Percentiles rank a stretch among this genome's conserved stretches.
Conservation (phyloP, 129 eudicot genomes). For the Arctium lappa region DNA sequence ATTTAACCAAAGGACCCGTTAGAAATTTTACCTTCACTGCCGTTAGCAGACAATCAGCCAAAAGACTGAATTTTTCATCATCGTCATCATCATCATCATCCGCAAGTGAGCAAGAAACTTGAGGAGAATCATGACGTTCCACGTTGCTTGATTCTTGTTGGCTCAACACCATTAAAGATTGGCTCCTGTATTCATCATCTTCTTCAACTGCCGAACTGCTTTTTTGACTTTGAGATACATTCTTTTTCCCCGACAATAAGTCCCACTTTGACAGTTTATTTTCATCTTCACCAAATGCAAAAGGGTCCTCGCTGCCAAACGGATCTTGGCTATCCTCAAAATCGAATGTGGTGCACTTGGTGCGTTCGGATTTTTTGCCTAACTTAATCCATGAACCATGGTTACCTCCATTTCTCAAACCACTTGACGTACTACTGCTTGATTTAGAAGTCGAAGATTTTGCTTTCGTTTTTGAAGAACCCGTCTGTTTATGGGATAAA, state of each 20-base stretch:
- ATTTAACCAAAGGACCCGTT: background rate
- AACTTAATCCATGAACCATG: slow-evolving; percentile 27
- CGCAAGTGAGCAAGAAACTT: slow-evolving; percentile 50
- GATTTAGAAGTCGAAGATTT: slow-evolving; percentile 49
- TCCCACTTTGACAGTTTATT: slow-evolving; percentile 82
- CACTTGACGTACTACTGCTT: slow-evolving; percentile 31
- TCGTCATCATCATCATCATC: slow-evolving; percentile 28
- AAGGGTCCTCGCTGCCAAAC: slow-evolving; percentile 68
- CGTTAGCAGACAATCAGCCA: slow-evolving; percentile 75
- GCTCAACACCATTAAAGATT: slow-evolving; percentile 26
- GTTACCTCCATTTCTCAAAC: slow-evolving; percentile 11
- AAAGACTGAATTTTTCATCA: slow-evolving; percentile 51
- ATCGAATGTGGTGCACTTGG: slow-evolving; percentile 16
- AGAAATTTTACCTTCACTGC: slow-evolving; percentile 66
- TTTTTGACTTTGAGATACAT: slow-evolving; percentile 32
- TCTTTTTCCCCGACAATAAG: slow-evolving; percentile 37
- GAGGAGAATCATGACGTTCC: slow-evolving; percentile 37
- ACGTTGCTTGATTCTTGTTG: slow-evolving; percentile 55
- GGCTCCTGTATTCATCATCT: slow-evolving; percentile 23
- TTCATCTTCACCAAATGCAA: slow-evolving; percentile 79
- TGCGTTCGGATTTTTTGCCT: slow-evolving; percentile 30
- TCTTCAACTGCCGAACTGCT: slow-evolving; percentile 39
- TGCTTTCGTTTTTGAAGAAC: slow-evolving; percentile 42
- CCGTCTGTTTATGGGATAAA: slow-evolving; percentile 26
- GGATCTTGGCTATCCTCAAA: slow-evolving; percentile 73